Base-by-base conservation (phyloP, 495 filamentous ascomycete species). In the Aspergillus avenaceus region DNA sequence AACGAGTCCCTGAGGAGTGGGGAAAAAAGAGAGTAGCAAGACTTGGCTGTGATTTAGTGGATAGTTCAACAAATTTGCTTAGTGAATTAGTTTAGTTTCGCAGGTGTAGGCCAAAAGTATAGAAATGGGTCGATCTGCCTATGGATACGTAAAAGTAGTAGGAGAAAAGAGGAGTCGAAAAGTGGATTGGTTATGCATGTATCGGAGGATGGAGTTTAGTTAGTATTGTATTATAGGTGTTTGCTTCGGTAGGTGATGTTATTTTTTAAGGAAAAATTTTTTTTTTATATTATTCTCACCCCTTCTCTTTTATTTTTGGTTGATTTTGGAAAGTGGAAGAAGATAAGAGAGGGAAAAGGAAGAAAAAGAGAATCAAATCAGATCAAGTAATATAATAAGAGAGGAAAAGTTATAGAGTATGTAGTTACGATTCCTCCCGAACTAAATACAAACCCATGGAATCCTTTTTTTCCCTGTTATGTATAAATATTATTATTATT, bases 1-100 rank as follows among this genome's bases (percentile, higher is more conserved):
- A n/a, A n/a, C n/a, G n/a, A n/a, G 49, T 48, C 31, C 45, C 45
- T 48, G 45, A 37, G 40, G 21, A 50, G 48, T 44, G 48, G 40
- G 48, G 40, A 45, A 41, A 8, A 27, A 21, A 41, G n/a, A n/a
- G n/a, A n/a, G n/a, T n/a, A n/a, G n/a, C 26, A 42, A 41, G 29
- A 38, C 49, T 52, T 44, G 49, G 41, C 49, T 45, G 49, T 19
- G 28, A 19, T 31, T 51, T 29, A 25, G 22, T 42, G 45, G 28
- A 23, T n/a, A n/a, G 47, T 27, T 22, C 22, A 38, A 21, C 19
- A 22, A 45, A 32, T 24, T 29, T 16, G 29, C 26, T 21, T 40
- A 22, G 44, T 41, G 37, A 43, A n/a, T 37, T 51, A 16, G 7
- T 16, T 44, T 12, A 42, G 40, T 42, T 26, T 25, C 22, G 22